Conservation (phyloP, 805 yeast genomes). For the Candida berthetii region DNA sequence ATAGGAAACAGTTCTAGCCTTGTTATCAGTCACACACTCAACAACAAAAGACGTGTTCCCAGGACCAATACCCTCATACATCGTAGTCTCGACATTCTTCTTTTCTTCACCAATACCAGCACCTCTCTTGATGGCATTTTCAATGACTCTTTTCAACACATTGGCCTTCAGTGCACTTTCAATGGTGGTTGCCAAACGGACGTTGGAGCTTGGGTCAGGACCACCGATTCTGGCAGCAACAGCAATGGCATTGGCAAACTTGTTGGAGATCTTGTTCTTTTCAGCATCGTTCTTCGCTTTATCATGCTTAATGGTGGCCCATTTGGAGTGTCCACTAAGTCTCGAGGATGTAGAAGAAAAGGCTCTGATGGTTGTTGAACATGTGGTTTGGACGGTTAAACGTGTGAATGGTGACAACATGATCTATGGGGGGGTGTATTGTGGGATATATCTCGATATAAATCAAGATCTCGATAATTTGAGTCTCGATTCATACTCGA, state of each 20-base stretch:
- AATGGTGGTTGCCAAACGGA: slow-evolving; percentile 60
- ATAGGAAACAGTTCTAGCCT: slow-evolving; percentile 69
- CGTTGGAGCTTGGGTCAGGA: slow-evolving; percentile 55
- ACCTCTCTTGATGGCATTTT: slow-evolving; percentile 82
- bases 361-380: not conserved
- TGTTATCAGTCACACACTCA: slow-evolving; percentile 86
- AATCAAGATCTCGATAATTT: too few relatives aligned
- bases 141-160: slow-evolving; percentile 80
- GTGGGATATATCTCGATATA: too few relatives aligned
- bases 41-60: slow-evolving; percentile 84
- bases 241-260: slow-evolving; percentile 67
- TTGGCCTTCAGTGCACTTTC: slow-evolving; percentile 74
- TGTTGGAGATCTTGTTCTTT: slow-evolving; percentile 61
- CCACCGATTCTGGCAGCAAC: slow-evolving; percentile 72
- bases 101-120: slow-evolving; percentile 53
- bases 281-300: slow-evolving; percentile 89
- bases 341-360: not conserved
- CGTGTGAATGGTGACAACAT: too few relatives aligned
- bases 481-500: too few relatives aligned
- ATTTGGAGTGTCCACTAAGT: slow-evolving; percentile 77
- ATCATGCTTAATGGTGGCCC: slow-evolving; percentile 93
- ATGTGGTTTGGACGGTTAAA: not conserved
- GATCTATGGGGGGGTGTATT: too few relatives aligned
- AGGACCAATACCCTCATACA: slow-evolving; percentile 89
- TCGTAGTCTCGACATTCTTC: slow-evolving; percentile 43